Conservation (phyloP, 148 eudicot genomes). For the Silene conica region DNA sequence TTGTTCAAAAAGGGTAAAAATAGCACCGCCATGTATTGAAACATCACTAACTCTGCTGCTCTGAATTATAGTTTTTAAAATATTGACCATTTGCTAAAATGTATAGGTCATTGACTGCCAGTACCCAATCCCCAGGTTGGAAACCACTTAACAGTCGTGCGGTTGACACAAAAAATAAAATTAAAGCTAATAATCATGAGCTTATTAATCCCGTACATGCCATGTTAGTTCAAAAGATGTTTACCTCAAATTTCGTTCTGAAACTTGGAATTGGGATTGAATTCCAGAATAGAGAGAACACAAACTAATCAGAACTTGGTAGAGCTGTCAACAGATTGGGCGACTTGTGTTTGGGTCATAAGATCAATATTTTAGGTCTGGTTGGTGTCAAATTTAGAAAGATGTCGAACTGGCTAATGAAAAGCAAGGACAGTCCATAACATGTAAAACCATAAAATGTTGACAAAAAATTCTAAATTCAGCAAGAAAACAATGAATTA, state of each 20-base stretch:
- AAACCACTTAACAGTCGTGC: no score
- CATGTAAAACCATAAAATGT: background rate
- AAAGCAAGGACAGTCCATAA: background rate
- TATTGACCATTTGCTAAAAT: no score
- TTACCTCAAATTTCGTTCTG: no score
- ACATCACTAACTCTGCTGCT: background rate
- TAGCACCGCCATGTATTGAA: background rate
- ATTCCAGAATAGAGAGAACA: background rate
- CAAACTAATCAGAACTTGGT: background rate
- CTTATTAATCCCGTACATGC: no score
- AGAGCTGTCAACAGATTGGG: background rate
- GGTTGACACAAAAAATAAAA: no score
- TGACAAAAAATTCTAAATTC: background rate
- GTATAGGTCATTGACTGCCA: no score
- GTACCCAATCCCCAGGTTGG: no score
- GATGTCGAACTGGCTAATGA: background rate
- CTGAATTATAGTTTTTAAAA: no score
- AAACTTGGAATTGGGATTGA: no score
- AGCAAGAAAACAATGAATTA: background rate
- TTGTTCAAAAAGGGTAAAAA: background rate
- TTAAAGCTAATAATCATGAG: no score
- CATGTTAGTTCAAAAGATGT: no score
- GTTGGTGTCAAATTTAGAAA: no score
- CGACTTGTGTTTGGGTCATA: background rate
- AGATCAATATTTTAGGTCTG: background rate